Evolutionary conservation across 805 yeast genomes (phyloP).

Genomic region (Wickerhamiella azymoides): DNA sequence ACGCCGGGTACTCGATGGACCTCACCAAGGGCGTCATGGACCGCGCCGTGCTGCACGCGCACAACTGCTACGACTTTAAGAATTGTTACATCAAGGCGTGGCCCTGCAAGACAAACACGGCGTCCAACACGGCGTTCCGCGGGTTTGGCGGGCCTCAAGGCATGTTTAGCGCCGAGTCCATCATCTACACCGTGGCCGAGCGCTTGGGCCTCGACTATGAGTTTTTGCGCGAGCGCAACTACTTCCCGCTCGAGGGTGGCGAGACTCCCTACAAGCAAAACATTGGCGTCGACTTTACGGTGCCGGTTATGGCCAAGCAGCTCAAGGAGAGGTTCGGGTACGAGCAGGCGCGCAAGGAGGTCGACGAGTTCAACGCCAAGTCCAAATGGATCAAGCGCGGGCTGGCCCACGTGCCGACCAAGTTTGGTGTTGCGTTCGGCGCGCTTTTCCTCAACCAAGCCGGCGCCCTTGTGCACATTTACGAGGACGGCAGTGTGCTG

Average conservation of each 20-base stretch:
- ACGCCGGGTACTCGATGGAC: slow-evolving; percentile 38
- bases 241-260: slow-evolving; percentile 22
- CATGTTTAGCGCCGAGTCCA: slow-evolving; percentile 32
- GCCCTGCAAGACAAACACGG: slow-evolving; percentile 33
- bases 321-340: slow-evolving; percentile 27
- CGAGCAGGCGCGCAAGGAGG: slow-evolving; percentile 25
- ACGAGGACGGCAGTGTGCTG: slow-evolving; percentile 34
- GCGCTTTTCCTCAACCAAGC: slow-evolving; percentile 34
- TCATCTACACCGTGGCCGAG: slow-evolving; percentile 31
- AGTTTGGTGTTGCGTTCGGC: slow-evolving; percentile 37
- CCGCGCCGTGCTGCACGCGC: slow-evolving; percentile 33
- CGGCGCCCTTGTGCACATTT: slow-evolving; percentile 35
- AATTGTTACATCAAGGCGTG: slow-evolving; percentile 28
- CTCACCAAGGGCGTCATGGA: slow-evolving; percentile 37
- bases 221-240: slow-evolving; percentile 28
- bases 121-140: slow-evolving; percentile 37
- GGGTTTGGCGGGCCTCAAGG: slow-evolving; percentile 42
- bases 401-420: slow-evolving; percentile 33
- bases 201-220: slow-evolving; percentile 30
- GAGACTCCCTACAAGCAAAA: slow-evolving; percentile 30
- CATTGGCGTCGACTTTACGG: slow-evolving; percentile 31
- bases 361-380: slow-evolving; percentile 29
- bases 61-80: slow-evolving; percentile 30
- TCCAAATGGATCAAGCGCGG: slow-evolving; percentile 37
- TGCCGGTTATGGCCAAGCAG: slow-evolving; percentile 27